Evolutionary conservation across 192 early-diverging fungal species (phyloP), one percentile per base, ranked within the genome.

Genomic region (Powellomyces hirtus): DNA sequence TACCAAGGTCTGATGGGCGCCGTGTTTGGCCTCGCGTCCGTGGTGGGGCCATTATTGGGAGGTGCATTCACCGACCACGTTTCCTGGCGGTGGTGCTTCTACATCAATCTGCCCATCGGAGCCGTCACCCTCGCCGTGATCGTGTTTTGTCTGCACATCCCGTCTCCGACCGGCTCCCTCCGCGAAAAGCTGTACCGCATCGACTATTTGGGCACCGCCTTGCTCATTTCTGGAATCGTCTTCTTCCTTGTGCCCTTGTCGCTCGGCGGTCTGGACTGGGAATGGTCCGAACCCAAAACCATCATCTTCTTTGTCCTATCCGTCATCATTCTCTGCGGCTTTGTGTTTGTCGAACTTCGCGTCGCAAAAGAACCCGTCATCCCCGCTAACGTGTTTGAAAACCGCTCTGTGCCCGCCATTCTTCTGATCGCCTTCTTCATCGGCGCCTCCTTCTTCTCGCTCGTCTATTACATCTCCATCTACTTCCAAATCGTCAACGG

Each of bases 91-190:
- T 86, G 85, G 74, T 86, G 86, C 55, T 94, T 94, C 75, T 94
- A 82, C 79, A 87, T 92, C 73, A 96, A 94, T 59, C 61, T 96
- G 13, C 94, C 94, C 38, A 73, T 94, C 65, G 92, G 94, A 14
- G 80, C 79, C 4, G 46, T 90, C 18, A 84, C 90, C 1, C 40
- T 90, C 40, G 62, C 76, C 0, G 68, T 89, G 6, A 82, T 87
- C 33, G 37, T 81, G 40, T 60, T 86, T 38, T 81, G 80, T 55
- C 81, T 91, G 67, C 84, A 80, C 31, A 81, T 87, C 75, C 89
- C 86, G 3, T 71, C 64, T 3, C 75, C 85, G 6, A 62, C 64
- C 0, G 90, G 88, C 10, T 75, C 70, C 36, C 22, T 81, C 33
- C 11, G 30, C 33, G 77, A 80, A 13, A 94, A 96, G 70, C 52